These are phyloP conservation scores for Akanthomyces uredinophilus DNA, from an alignment of 2,329 filamentous ascomycete species.

Conservation along the genomic window DNA sequence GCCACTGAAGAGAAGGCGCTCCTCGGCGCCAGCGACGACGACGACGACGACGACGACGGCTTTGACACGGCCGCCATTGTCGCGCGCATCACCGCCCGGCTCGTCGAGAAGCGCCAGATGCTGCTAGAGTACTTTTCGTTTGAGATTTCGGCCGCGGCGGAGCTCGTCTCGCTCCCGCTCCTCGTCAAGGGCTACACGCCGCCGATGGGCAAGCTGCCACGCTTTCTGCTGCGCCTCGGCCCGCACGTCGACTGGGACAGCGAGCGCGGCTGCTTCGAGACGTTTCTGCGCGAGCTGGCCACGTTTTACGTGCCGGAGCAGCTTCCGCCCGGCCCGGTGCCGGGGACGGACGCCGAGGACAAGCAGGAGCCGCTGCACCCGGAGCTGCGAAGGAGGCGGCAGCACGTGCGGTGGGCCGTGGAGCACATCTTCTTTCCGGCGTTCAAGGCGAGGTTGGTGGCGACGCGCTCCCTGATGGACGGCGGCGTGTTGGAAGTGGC, in stretches of 20 bases:
- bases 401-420: constrained; percentile 67
- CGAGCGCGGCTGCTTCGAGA: constrained; percentile 80
- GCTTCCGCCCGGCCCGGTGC: constrained; percentile 51
- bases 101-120: constrained; percentile 78
- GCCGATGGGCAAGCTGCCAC: constrained; percentile 77
- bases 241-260: constrained; percentile 82
- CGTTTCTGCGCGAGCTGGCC: constrained; percentile 80
- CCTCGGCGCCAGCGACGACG: constrained; percentile 37
- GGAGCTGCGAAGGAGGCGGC: constrained; percentile 53
- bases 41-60: constrained; percentile 33
- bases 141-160: constrained; percentile 71
- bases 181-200: constrained; percentile 87
- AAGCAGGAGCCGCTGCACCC: constrained; percentile 41
- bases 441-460: constrained; percentile 75
- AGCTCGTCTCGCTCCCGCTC: constrained; percentile 74
- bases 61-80: constrained; percentile 64
- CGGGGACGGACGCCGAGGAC: constrained; percentile 28
- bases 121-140: constrained; percentile 88
- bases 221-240: constrained; percentile 81
- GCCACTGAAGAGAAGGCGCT: constrained; percentile 61
- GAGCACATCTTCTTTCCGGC: constrained; percentile 89
- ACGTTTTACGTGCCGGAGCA: constrained; percentile 87
- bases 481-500: constrained; percentile 78
- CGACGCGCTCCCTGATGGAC: constrained; percentile 70
- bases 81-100: constrained; percentile 57